phyloP scores from a whole-genome alignment of 2,329 filamentous ascomycete species.

The Paramyrothecium sp. region DNA sequence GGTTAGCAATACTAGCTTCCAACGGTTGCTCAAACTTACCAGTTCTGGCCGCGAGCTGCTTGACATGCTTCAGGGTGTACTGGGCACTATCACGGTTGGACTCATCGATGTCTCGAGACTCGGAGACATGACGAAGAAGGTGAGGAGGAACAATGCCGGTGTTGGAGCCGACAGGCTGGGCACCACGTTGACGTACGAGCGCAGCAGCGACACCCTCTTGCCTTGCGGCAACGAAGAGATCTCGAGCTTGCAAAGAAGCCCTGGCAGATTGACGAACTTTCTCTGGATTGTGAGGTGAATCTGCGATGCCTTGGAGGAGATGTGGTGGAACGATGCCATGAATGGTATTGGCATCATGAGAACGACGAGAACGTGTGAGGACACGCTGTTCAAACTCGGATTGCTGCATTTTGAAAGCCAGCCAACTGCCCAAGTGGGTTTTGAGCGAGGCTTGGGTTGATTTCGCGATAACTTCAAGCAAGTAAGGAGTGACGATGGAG shows the following conservation, averaged over 20 bases:
- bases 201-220: no score
- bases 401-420: conserved; percentile 22
- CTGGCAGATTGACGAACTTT: no score
- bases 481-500: conserved; percentile 44
- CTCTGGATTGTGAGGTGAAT: conserved; percentile 5
- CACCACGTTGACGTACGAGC: no score
- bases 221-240: no score
- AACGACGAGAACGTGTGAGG: no score
- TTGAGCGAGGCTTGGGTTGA: conserved; percentile 32
- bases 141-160: conserved; percentile 34
- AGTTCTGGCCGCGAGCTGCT: not conserved
- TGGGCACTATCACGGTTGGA: conserved; percentile 33
- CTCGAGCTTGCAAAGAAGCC: no score
- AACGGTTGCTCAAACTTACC: conserved; percentile 10
- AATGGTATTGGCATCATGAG: not conserved
- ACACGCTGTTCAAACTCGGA: conserved; percentile 7
- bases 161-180: no score
- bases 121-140: conserved; percentile 36
- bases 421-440: conserved; percentile 28
- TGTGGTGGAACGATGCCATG: not conserved
- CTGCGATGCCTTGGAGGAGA: not conserved
- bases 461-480: conserved; percentile 41
- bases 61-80: conserved; percentile 36
- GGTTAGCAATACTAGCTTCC: conserved; percentile 11
- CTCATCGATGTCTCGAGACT: conserved; percentile 36